Evolutionary conservation across 2,329 filamentous ascomycete species (phyloP).

Genomic region (Ascochyta clinopodiicola): DNA sequence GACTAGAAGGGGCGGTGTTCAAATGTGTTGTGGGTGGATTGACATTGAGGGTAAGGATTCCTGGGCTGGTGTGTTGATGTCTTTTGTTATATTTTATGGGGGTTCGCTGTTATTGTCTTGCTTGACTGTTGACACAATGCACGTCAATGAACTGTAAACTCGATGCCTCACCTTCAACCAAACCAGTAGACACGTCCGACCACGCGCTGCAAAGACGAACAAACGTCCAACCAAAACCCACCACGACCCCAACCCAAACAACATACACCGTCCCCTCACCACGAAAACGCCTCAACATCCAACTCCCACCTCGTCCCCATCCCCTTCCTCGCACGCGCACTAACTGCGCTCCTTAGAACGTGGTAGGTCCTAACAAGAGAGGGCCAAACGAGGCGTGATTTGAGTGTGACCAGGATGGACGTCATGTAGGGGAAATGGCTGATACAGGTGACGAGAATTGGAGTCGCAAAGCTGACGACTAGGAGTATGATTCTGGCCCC

Average conservation of each 20-base stretch:
- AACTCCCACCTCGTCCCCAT: constrained; percentile 26
- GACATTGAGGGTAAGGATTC: too few species aligned
- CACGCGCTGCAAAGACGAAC: too few species aligned
- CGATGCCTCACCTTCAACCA: too few species aligned
- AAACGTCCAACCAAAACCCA: too few species aligned
- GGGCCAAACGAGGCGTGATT: constrained; percentile 25
- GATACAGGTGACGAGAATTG: constrained; percentile 25
- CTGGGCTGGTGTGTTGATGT: too few species aligned
- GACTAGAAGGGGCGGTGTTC: too few species aligned
- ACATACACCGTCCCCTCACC: constrained; percentile 17
- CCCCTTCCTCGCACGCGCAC: constrained; percentile 2
- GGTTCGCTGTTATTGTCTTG: too few species aligned
- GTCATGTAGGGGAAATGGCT: constrained; percentile 21
- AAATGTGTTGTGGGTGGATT: too few species aligned
- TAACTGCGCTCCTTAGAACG: constrained; percentile 30
- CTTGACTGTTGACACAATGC: too few species aligned
- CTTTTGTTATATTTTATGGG: too few species aligned
- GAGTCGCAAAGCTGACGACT: constrained; percentile 25
- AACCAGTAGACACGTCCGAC: too few species aligned
- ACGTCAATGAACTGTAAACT: too few species aligned
- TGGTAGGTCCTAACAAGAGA: constrained; percentile 25
- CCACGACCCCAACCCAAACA: background rate
- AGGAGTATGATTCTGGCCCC: constrained; percentile 25
- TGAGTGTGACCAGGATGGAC: constrained; percentile 16
- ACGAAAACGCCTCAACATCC: constrained; percentile 37